These are phyloP conservation scores for Lactarius deliciosus DNA, from an alignment of 768 basidiomycete genomes.

Conservation along the genomic window DNA sequence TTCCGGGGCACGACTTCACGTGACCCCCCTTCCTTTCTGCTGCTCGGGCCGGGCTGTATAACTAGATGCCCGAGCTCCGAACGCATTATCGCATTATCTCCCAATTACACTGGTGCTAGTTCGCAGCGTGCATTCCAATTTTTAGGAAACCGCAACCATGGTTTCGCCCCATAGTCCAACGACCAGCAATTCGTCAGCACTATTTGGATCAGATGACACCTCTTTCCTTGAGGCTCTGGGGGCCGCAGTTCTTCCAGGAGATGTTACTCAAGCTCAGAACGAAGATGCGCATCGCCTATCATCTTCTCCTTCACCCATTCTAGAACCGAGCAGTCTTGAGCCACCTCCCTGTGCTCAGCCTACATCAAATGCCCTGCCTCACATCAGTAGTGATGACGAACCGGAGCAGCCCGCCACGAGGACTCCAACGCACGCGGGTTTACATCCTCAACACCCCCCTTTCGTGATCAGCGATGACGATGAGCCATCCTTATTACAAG, in stretches of 20 bases:
- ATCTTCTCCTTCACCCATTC: slow-evolving; percentile 15
- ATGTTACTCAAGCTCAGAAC: slow-evolving; percentile 32
- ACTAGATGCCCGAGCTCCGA: neutral
- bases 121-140: neutral
- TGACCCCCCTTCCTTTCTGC: neutral
- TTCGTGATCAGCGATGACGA: slow-evolving; percentile 11
- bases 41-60: neutral
- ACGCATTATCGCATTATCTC: neutral
- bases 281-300: slow-evolving; percentile 14
- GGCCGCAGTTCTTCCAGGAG: slow-evolving; percentile 49
- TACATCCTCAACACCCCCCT: neutral
- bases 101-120: neutral
- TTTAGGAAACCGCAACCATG: slow-evolving; percentile 16
- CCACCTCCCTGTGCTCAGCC: slow-evolving; percentile 45
- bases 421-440: neutral
- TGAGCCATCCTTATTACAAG: slow-evolving; percentile 8
- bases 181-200: slow-evolving; percentile 47
- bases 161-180: slow-evolving; percentile 19
- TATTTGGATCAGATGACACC: slow-evolving; percentile 55
- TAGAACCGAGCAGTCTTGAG: slow-evolving; percentile 32
- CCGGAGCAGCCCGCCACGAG: neutral
- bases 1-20: neutral
- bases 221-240: slow-evolving; percentile 51
- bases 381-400: slow-evolving; percentile 39
- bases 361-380: slow-evolving; percentile 41